A percentile compares a stretch with the other conserved stretches of the same genome.
Conservation (phyloP, 1,284 basidiomycete species). For the Puccinia sorghi region DNA sequence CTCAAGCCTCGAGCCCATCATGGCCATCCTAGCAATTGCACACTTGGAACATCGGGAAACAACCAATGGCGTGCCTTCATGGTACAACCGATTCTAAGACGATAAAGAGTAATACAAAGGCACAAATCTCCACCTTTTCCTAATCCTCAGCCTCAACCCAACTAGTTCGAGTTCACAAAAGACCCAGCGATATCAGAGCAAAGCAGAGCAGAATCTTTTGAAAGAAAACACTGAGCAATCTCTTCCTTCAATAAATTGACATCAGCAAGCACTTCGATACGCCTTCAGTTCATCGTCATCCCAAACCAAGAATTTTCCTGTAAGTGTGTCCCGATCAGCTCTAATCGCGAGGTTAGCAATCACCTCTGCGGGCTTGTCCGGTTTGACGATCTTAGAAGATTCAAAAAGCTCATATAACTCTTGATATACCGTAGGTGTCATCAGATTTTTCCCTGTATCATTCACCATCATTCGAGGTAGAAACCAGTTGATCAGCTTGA, state of each 20-base stretch:
- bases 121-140: too few species aligned
- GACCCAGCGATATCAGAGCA: too few species aligned
- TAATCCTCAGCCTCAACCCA: too few species aligned
- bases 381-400: slow-evolving; percentile 19
- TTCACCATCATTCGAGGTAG: neutral
- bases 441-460: neutral
- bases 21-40: too few species aligned
- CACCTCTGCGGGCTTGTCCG: slow-evolving; percentile 27
- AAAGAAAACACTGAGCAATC: neutral
- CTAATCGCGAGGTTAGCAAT: slow-evolving; percentile 29
- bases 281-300: slow-evolving; percentile 31
- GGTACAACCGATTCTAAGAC: too few species aligned
- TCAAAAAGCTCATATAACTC: neutral
- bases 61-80: too few species aligned
- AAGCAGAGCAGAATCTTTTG: too few species aligned
- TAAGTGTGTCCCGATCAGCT: neutral
- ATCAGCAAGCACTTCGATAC: slow-evolving; percentile 14
- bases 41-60: too few species aligned
- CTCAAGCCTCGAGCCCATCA: too few species aligned
- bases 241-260: neutral
- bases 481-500: neutral
- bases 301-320: slow-evolving; percentile 38
- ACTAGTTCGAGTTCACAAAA: too few species aligned
- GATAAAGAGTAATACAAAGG: too few species aligned
- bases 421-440: slow-evolving; percentile 10